Percentiles rank a stretch among this genome's conserved stretches.
phyloP scores from a whole-genome alignment of 257 asterid genomes.

The Solanum arcanum region DNA sequence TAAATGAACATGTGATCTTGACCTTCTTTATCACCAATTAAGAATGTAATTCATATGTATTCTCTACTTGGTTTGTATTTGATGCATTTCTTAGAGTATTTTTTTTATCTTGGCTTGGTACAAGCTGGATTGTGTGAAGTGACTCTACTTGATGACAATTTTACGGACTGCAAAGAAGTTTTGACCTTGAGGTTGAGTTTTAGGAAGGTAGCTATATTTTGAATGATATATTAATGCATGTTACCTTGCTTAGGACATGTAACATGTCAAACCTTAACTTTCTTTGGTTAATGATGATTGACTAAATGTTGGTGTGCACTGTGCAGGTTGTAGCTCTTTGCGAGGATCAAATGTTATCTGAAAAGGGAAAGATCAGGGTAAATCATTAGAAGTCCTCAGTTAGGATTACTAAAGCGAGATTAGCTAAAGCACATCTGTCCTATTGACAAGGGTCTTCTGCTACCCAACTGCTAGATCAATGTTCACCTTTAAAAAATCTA shows the following conservation, averaged over 20 bases:
- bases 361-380: neutral
- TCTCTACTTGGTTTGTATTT: neutral
- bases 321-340: neutral
- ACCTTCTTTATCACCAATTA: neutral
- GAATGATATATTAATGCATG: neutral
- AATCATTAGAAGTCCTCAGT: neutral
- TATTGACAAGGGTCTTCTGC: neutral
- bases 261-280: neutral
- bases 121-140: neutral
- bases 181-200: neutral
- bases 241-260: neutral
- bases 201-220: neutral
- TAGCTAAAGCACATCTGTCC: neutral
- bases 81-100: neutral
- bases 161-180: neutral
- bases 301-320: neutral
- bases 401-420: neutral
- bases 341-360: neutral
- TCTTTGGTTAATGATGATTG: neutral
- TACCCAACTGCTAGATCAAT: neutral
- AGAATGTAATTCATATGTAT: neutral
- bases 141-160: neutral
- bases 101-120: neutral
- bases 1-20: neutral
- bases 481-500: neutral